A percentile compares a stretch with the other conserved stretches of the same genome.
These are phyloP conservation scores for Westerdykella ornata DNA, from an alignment of 2,329 filamentous ascomycete species.

Conservation along the genomic window DNA sequence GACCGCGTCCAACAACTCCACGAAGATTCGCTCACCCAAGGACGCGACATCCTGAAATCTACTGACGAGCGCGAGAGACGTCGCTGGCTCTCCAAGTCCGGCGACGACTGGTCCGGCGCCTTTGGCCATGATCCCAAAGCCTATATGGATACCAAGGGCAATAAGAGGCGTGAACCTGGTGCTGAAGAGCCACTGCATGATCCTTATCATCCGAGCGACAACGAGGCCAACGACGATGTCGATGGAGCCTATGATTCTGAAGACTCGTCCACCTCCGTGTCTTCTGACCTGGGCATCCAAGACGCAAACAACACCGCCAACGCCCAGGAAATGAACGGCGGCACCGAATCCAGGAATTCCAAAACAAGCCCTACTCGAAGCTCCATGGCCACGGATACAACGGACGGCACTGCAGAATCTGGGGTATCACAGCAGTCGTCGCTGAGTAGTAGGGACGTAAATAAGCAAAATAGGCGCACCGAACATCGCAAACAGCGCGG, in stretches of 20 bases:
- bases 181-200: constrained; percentile 48
- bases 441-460: constrained; percentile 51
- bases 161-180: constrained; percentile 53
- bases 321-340: constrained; percentile 18
- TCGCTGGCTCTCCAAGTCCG: constrained; percentile 72
- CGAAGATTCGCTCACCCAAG: constrained; percentile 70
- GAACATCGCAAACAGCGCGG: constrained; percentile 82
- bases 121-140: constrained; percentile 70
- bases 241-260: constrained; percentile 28
- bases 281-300: constrained; percentile 52
- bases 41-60: constrained; percentile 71
- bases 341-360: constrained; percentile 9
- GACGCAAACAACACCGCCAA: constrained; percentile 43
- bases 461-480: constrained; percentile 59
- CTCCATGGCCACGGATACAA: constrained; percentile 23
- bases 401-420: constrained; percentile 11
- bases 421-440: constrained; percentile 4
- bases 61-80: constrained; percentile 65
- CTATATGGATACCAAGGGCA: constrained; percentile 49
- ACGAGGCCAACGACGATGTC: constrained; percentile 38
- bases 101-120: constrained; percentile 78
- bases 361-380: constrained; percentile 14
- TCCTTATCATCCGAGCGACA: constrained; percentile 43
- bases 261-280: constrained; percentile 37
- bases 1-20: constrained; percentile 68